Conservation (phyloP, 2,329 filamentous ascomycete genomes). For the Colletotrichum brevisporum region DNA sequence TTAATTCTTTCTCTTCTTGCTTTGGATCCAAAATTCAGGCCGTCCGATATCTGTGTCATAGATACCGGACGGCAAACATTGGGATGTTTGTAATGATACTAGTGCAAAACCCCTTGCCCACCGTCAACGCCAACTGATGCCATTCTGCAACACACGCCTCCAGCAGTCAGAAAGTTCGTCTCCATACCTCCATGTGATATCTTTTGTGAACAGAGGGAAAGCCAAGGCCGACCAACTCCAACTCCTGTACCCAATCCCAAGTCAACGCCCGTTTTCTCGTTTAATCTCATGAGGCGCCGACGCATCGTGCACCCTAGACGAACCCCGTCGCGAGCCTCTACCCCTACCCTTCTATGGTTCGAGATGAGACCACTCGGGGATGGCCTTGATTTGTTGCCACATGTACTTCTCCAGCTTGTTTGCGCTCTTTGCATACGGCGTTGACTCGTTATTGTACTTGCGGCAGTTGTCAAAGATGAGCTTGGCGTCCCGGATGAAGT, state of each 20-base stretch:
- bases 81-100: neutral
- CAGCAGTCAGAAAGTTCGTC: neutral
- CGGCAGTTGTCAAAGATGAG: constrained; percentile 96
- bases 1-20: neutral
- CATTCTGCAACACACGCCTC: neutral
- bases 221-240: constrained; percentile 29
- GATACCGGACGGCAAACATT: neutral
- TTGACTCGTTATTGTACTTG: constrained; percentile 96
- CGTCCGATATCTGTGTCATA: neutral
- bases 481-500: constrained; percentile 90
- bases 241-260: constrained; percentile 13
- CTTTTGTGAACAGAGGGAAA: neutral
- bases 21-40: neutral
- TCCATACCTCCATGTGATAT: constrained; percentile 1
- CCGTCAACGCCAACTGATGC: neutral
- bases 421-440: constrained; percentile 94
- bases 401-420: constrained; percentile 95
- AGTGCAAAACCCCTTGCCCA: neutral
- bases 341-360: constrained; percentile 58
- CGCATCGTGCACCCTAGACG: constrained; percentile 20
- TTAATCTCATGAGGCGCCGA: constrained; percentile 26
- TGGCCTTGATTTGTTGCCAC: constrained; percentile 92
- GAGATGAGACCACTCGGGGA: constrained; percentile 89
- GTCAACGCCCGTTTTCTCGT: neutral
- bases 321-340: constrained; percentile 20